phyloP scores from a whole-genome alignment of 2,329 filamentous ascomycete genomes.

The Penicillium decumbens region DNA sequence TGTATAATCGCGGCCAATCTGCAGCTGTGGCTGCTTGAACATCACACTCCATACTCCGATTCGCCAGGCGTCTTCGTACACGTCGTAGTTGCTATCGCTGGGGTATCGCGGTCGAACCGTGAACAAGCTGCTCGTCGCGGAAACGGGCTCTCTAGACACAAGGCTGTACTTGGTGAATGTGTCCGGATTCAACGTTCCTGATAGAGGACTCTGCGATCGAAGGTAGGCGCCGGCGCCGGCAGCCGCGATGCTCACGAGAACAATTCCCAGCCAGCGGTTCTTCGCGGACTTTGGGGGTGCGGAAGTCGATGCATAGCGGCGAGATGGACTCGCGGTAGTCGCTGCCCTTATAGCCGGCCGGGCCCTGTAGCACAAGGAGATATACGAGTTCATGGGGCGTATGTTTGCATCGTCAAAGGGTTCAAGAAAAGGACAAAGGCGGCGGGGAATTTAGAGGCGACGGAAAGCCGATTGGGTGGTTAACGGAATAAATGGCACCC shows the following conservation, averaged over 20 bases:
- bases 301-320: conserved; percentile 23
- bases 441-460: conserved; percentile 17
- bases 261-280: conserved; percentile 34
- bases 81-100: conserved; percentile 30
- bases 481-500: conserved; percentile 15
- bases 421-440: background rate
- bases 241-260: conserved; percentile 33
- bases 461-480: conserved; percentile 23
- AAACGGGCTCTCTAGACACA: conserved; percentile 42
- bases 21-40: conserved; percentile 88
- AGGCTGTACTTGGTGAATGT: conserved; percentile 42
- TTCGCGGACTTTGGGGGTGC: conserved; percentile 6
- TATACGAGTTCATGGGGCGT: conserved; percentile 16
- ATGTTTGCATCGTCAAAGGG: conserved; percentile 3
- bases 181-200: conserved; percentile 32
- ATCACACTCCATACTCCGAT: conserved; percentile 81
- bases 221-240: conserved; percentile 36
- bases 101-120: conserved; percentile 37
- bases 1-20: conserved; percentile 89
- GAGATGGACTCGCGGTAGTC: conserved; percentile 3
- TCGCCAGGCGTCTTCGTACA: conserved; percentile 50
- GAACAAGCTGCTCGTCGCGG: conserved; percentile 47
- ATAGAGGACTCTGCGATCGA: conserved; percentile 25
- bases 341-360: conserved; percentile 8
- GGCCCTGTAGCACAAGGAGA: conserved; percentile 13